Evolutionary conservation across 108 stramenopile genomes (phyloP).

Genomic region (Nitzschia palea): DNA sequence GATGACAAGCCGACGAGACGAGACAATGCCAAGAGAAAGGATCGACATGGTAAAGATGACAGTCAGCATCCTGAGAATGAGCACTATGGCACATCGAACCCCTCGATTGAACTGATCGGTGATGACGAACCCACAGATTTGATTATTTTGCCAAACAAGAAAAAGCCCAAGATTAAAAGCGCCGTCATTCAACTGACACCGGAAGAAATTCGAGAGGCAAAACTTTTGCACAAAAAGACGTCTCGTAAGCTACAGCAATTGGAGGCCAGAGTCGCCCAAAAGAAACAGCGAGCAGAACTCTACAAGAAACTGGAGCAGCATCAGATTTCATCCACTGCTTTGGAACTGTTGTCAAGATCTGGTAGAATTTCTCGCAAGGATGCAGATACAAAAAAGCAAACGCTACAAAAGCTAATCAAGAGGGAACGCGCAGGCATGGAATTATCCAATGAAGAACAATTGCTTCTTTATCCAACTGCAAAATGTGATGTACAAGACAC

Average conservation of each 20-base stretch:
- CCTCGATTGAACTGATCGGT: slow-evolving; percentile 61
- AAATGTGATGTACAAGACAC: slow-evolving; percentile 24
- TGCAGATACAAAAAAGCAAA: slow-evolving; percentile 66
- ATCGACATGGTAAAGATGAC: background rate
- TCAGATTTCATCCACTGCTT: slow-evolving; percentile 10
- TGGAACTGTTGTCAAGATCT: slow-evolving; percentile 15
- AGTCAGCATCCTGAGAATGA: slow-evolving; percentile 5
- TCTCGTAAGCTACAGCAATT: slow-evolving; percentile 70
- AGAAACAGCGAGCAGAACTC: slow-evolving; percentile 59
- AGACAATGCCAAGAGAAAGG: slow-evolving; percentile 14
- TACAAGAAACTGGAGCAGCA: slow-evolving; percentile 56
- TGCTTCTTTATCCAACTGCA: slow-evolving; percentile 64
- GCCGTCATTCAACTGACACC: slow-evolving; percentile 61
- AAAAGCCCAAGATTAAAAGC: slow-evolving; percentile 38
- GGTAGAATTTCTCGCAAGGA: slow-evolving; percentile 37
- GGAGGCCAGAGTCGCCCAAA: slow-evolving; percentile 58
- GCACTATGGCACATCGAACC: slow-evolving; percentile 41
- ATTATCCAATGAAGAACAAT: slow-evolving; percentile 70
- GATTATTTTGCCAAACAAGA: slow-evolving; percentile 41
- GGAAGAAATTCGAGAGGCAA: slow-evolving; percentile 71
- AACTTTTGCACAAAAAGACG: slow-evolving; percentile 64
- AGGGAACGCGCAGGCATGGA: slow-evolving; percentile 69
- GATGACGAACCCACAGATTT: slow-evolving; percentile 47
- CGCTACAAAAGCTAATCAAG: slow-evolving; percentile 54
- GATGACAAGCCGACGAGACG: slow-evolving; percentile 12